These are phyloP conservation scores for Aureobasidium namibiae DNA, from an alignment of 2,329 filamentous ascomycete species.

Conservation along the genomic window DNA sequence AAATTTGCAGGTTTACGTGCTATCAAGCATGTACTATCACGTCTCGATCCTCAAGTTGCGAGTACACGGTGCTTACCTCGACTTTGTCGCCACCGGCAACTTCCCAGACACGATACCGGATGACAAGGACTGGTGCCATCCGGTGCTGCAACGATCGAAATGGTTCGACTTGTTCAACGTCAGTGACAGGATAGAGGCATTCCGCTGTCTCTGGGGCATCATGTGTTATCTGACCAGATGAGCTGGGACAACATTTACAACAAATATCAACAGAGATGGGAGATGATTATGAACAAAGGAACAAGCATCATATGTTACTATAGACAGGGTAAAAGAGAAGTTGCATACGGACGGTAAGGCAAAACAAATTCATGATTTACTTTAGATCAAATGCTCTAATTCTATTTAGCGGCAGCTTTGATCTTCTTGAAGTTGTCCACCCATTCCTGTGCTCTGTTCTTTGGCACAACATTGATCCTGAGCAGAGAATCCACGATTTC, in stretches of 20 bases:
- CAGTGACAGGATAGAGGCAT: slow-evolving; percentile 47
- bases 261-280: neutral
- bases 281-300: neutral
- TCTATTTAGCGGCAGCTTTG: slow-evolving; percentile 2
- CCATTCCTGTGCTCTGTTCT: slow-evolving; percentile 61
- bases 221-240: slow-evolving; percentile 43
- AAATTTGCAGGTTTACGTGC: slow-evolving; percentile 47
- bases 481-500: slow-evolving; percentile 84
- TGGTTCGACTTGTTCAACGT: slow-evolving; percentile 53
- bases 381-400: too few species aligned
- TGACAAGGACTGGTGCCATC: slow-evolving; percentile 41
- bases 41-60: slow-evolving; percentile 51
- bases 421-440: slow-evolving; percentile 70
- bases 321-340: neutral
- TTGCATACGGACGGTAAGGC: neutral
- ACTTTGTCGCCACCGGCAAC: slow-evolving; percentile 42
- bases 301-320: neutral
- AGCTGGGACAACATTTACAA: neutral
- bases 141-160: slow-evolving; percentile 45
- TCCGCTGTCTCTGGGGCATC: slow-evolving; percentile 50
- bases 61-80: slow-evolving; percentile 48
- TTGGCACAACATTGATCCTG: slow-evolving; percentile 74
- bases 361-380: neutral
- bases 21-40: slow-evolving; percentile 56
- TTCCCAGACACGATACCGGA: slow-evolving; percentile 22